These are phyloP conservation scores for Talaromyces wortmannii DNA, from an alignment of 495 filamentous ascomycete genomes.

Conservation along the genomic window DNA sequence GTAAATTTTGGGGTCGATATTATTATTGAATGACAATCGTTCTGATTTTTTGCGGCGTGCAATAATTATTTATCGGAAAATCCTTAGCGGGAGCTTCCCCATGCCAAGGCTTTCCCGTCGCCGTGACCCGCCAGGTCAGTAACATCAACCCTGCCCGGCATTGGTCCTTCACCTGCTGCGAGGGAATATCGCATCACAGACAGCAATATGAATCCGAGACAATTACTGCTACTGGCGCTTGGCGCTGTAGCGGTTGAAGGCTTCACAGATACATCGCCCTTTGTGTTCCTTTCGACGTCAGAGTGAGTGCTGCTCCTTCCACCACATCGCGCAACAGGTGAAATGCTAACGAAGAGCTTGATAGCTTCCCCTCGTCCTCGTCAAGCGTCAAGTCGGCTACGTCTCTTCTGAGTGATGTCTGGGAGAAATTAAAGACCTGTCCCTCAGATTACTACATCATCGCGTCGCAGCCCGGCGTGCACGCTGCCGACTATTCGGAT, in stretches of 20 bases:
- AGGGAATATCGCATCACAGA: slow-evolving; percentile 4
- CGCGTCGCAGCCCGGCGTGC: slow-evolving; percentile 70
- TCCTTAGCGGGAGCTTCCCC: slow-evolving; percentile 2
- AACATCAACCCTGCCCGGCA: neutral
- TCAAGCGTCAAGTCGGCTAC: slow-evolving; percentile 34
- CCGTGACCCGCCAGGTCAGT: neutral
- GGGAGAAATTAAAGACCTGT: slow-evolving; percentile 51
- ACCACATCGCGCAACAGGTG: neutral
- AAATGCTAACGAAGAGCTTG: slow-evolving; percentile 21
- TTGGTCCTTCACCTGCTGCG: slow-evolving; percentile 1
- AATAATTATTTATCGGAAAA: slow-evolving; percentile 4
- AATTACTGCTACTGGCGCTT: slow-evolving; percentile 54
- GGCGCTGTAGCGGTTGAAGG: slow-evolving; percentile 54
- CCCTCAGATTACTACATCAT: slow-evolving; percentile 74
- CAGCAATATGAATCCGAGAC: slow-evolving; percentile 54
- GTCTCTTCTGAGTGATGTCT: slow-evolving; percentile 24
- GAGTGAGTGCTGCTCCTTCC: slow-evolving; percentile 47
- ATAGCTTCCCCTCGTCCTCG: slow-evolving; percentile 36
- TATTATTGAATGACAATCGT: neutral
- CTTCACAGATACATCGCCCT: slow-evolving; percentile 80
- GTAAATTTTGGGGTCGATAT: too few species aligned
- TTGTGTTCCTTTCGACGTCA: slow-evolving; percentile 74
- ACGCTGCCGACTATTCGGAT: slow-evolving; percentile 55
- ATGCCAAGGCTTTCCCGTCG: slow-evolving; percentile 1
- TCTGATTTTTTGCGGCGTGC: too few species aligned